phyloP scores from a whole-genome alignment of 2,329 filamentous ascomycete species.

The Alternaria atra region DNA sequence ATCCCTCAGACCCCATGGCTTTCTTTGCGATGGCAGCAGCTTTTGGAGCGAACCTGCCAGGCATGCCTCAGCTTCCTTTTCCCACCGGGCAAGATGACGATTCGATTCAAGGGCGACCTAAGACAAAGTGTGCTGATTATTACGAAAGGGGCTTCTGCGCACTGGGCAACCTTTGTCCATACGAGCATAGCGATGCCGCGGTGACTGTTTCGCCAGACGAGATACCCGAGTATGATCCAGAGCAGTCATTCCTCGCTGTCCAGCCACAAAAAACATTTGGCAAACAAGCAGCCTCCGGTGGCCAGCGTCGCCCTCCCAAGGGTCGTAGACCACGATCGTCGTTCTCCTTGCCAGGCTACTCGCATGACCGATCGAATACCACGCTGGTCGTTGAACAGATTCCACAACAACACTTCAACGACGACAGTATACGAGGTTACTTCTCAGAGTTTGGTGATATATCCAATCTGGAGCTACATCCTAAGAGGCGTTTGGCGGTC shows the following conservation, averaged over 20 bases:
- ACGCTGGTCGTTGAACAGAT: constrained; percentile 81
- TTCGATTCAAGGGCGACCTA: constrained; percentile 29
- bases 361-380: constrained; percentile 69
- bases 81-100: constrained; percentile 44
- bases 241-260: constrained; percentile 56
- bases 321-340: constrained; percentile 55
- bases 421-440: constrained; percentile 71
- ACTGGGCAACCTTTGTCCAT: constrained; percentile 71
- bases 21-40: constrained; percentile 68
- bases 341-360: constrained; percentile 71
- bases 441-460: constrained; percentile 78
- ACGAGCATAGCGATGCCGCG: constrained; percentile 67
- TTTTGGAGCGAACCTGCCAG: constrained; percentile 52
- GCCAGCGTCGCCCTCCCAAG: constrained; percentile 15
- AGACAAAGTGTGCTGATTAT: constrained; percentile 72
- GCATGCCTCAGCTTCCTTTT: constrained; percentile 48
- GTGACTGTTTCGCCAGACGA: constrained; percentile 20
- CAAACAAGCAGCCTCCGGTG: constrained; percentile 24
- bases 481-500: constrained; percentile 72
- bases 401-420: constrained; percentile 73
- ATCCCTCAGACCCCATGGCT: constrained; percentile 69
- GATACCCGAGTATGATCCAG: constrained; percentile 66
- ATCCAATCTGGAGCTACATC: constrained; percentile 69
- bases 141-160: constrained; percentile 77
- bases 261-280: constrained; percentile 11